These are phyloP conservation scores for Pichia cactophila DNA, from an alignment of 1,139 yeast genomes.

Conservation along the genomic window DNA sequence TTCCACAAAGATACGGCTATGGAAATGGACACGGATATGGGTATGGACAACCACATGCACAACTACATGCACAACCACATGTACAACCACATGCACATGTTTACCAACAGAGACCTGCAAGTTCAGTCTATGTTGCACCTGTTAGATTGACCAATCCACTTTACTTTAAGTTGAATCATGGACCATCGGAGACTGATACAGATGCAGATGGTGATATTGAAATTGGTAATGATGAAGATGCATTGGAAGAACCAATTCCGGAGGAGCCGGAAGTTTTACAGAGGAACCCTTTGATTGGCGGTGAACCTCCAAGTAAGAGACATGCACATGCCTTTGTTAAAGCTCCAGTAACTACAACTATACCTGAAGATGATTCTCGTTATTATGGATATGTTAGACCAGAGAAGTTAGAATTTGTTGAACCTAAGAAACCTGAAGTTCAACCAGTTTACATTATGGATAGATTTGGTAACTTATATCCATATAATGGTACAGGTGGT, in stretches of 20 bases:
- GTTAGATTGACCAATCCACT: not conserved
- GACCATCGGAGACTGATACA: not conserved
- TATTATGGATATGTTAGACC: not conserved
- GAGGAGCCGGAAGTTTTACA: not conserved
- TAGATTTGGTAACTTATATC: constrained; percentile 11
- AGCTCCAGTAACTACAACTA: not conserved
- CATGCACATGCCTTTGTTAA: not conserved
- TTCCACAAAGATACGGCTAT: too few relatives aligned
- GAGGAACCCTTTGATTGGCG: not conserved
- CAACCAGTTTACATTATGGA: constrained; percentile 12
- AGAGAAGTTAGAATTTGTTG: not conserved
- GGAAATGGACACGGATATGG: not conserved
- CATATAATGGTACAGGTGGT: constrained; percentile 1
- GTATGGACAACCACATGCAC: not conserved
- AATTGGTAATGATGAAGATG: not conserved
- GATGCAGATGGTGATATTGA: not conserved
- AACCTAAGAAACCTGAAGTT: not conserved
- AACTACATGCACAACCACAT: not conserved
- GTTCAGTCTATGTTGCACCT: not conserved
- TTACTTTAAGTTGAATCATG: not conserved
- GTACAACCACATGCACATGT: not conserved
- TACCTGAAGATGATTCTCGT: not conserved
- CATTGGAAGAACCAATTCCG: not conserved
- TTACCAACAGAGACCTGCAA: not conserved
- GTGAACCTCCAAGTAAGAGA: not conserved